Conservation (phyloP, 495 filamentous ascomycete species). For the Lophiostoma macrostomum region DNA sequence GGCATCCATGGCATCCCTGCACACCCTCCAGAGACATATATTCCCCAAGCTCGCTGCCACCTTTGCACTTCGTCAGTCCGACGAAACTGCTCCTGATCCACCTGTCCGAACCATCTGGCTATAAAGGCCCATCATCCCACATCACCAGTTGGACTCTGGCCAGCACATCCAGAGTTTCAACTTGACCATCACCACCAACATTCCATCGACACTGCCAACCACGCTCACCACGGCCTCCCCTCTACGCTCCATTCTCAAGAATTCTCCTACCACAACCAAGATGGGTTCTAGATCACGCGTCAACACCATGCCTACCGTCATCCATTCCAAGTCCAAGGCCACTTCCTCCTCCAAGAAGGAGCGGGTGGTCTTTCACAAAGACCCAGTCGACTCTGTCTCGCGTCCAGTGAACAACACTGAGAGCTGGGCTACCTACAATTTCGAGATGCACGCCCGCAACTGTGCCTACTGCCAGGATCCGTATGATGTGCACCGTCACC, state of each 20-base stretch:
- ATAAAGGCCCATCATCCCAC: constrained; percentile 12
- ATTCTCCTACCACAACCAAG: constrained; percentile 26
- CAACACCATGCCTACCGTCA: constrained; percentile 32
- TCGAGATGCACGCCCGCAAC: constrained; percentile 39
- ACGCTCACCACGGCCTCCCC: constrained; percentile 26
- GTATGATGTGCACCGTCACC: constrained; percentile 34
- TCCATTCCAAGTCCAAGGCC: constrained; percentile 25
- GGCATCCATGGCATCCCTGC: constrained; percentile 5
- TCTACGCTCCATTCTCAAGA: constrained; percentile 31
- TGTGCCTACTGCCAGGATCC: constrained; percentile 40
- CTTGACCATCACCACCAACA: constrained; percentile 9
- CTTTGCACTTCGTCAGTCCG: constrained; percentile 1
- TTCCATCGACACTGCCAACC: not conserved
- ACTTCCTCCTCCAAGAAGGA: constrained; percentile 27
- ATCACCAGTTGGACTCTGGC: constrained; percentile 4
- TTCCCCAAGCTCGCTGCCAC: constrained; percentile 11
- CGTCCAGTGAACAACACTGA: constrained; percentile 35
- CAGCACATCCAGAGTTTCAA: constrained; percentile 15
- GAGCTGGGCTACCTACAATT: constrained; percentile 41
- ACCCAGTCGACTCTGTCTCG: constrained; percentile 33
- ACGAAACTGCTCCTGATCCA: not conserved
- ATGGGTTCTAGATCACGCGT: constrained; percentile 30
- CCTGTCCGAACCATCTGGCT: no score
- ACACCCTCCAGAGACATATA: constrained; percentile 20
- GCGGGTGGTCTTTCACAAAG: constrained; percentile 28